Conservation (phyloP, 140 eudicot species). For the Erigeron philadelphicus region DNA sequence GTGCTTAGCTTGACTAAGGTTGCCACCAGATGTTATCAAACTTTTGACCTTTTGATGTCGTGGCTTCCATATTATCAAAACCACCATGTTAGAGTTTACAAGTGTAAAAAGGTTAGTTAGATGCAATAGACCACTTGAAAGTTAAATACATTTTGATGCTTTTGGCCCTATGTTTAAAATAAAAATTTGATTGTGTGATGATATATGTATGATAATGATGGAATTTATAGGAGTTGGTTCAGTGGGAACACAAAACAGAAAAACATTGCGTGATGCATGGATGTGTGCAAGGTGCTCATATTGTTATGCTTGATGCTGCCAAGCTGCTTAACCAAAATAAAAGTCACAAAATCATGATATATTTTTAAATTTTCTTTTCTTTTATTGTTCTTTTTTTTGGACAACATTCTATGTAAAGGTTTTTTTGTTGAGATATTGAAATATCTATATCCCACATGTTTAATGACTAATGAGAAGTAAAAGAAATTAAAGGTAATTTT, state of each 20-base stretch:
- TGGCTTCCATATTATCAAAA: neutral
- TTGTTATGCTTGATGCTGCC: conserved; percentile 89
- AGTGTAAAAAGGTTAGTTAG: neutral
- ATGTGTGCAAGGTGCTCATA: conserved; percentile 91
- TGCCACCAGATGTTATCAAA: neutral
- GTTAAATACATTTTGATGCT: too few species aligned
- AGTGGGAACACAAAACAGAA: conserved; percentile 89
- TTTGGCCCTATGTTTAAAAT: too few species aligned
- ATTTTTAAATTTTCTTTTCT: neutral
- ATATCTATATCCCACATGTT: too few species aligned
- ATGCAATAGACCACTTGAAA: neutral
- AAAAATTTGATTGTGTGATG: too few species aligned
- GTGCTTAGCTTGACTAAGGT: too few species aligned
- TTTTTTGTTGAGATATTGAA: too few species aligned
- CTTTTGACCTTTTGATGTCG: neutral
- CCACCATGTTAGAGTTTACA: neutral
- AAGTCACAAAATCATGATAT: conserved; percentile 54
- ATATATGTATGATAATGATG: too few species aligned
- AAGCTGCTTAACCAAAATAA: conserved; percentile 68
- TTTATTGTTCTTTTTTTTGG: too few species aligned
- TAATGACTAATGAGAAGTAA: too few species aligned
- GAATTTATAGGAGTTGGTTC: conserved; percentile 59
- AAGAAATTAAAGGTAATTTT: too few species aligned
- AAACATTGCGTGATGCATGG: conserved; percentile 72
- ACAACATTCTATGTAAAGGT: too few species aligned